These are phyloP conservation scores for Melaleuca quinquenervia DNA, from an alignment of 345 rosid genomes.

Conservation along the genomic window DNA sequence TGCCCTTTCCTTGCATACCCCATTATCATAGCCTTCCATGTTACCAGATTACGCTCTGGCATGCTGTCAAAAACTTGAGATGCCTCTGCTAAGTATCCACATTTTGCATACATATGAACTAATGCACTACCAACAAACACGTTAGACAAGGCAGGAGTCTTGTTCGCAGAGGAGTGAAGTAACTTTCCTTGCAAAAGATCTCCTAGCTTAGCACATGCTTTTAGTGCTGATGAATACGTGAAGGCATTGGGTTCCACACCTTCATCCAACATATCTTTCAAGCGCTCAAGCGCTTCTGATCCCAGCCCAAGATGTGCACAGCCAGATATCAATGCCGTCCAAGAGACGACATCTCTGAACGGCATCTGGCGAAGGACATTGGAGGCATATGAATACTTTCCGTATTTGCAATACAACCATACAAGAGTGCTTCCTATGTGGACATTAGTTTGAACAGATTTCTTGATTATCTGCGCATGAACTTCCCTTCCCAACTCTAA, in stretches of 20 bases:
- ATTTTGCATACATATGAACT: conserved; percentile 78
- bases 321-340: conserved; percentile 94
- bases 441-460: conserved; percentile 31
- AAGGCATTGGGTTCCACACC: conserved; percentile 75
- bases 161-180: conserved; percentile 75
- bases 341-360: conserved; percentile 69
- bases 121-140: conserved; percentile 80
- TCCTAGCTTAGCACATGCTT: conserved; percentile 78
- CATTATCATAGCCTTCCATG: conserved; percentile 81
- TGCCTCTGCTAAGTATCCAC: conserved; percentile 70
- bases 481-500: conserved; percentile 53
- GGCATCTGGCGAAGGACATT: conserved; percentile 67
- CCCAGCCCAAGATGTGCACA: conserved; percentile 64
- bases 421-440: conserved; percentile 66
- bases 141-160: conserved; percentile 46
- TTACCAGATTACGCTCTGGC: conserved; percentile 62
- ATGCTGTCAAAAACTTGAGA: conserved; percentile 60
- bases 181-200: conserved; percentile 46
- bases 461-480: conserved; percentile 67
- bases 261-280: conserved; percentile 79
- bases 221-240: conserved; percentile 73
- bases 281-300: conserved; percentile 55
- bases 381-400: conserved; percentile 45
- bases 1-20: conserved; percentile 68
- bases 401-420: conserved; percentile 81